Base-by-base conservation (phyloP, 225 moss, liverwort and hornwort species). In the Asterella californica region DNA sequence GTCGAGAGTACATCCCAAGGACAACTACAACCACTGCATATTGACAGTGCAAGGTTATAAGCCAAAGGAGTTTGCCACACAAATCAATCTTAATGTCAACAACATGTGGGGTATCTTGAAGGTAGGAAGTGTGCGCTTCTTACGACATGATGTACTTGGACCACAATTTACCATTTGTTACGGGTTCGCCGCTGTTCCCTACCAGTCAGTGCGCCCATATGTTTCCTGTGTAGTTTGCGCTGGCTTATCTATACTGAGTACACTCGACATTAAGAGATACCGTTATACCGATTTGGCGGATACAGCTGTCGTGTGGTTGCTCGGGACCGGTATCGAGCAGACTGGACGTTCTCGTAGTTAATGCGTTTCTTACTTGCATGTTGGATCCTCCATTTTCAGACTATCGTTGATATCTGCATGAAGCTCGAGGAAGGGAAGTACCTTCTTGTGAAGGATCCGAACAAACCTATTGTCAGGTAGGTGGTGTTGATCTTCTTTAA, bases 101-200 rank as follows among this genome's bases (percentile, higher is more conserved):
- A 99, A 99, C 81, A 99, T 99, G 97, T 99, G 97, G 97, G 97
- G 97, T 76, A 99, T 99, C 76, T 83, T 99, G 30, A 99, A 99
- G 93, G 95, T 96, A 80, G 9, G 22, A 38, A 11, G 36, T 42
- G 36, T 37, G 32, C 9, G 38, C 22, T 24, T 0, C 48, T 24
- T 29, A 18, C 10, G 36, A 17, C 18, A 21, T 33, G 15, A 32
- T 33, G 15, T 42, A 48, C 65, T 12, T 66, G 9, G 9, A 25
- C 27, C 19, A n/a, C 0, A 46, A 24, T 25, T 22, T 72, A 48
- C 47, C 24, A 22, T 19, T 17, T 21, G 62, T 27, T 5, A n/a
- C n/a, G n/a, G n/a, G n/a, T n/a, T n/a, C n/a, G n/a, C n/a, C n/a
- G n/a, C n/a, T n/a, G n/a, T n/a, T n/a, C n/a, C n/a, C n/a, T n/a